These are phyloP conservation scores for Cyclotella sp. DNA, from an alignment of 108 stramenopile species.

Conservation along the genomic window DNA sequence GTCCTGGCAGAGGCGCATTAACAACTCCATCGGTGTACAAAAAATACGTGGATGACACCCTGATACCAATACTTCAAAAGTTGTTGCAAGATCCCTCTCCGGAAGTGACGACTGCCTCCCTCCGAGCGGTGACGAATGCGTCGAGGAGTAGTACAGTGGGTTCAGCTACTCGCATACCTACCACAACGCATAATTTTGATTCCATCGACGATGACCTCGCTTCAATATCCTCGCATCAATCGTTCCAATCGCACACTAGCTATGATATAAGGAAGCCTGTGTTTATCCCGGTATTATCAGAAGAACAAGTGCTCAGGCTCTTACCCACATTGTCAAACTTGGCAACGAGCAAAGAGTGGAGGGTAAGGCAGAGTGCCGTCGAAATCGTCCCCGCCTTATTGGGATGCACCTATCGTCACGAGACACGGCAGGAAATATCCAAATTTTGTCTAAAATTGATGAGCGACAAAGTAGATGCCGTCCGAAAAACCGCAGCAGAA, in stretches of 20 bases:
- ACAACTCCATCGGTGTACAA: slow-evolving; percentile 59
- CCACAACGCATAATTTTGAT: slow-evolving; percentile 39
- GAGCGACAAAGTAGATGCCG: slow-evolving; percentile 84
- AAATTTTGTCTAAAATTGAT: slow-evolving; percentile 77
- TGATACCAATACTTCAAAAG: slow-evolving; percentile 86
- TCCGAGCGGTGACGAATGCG: slow-evolving; percentile 92
- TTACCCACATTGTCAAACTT: slow-evolving; percentile 87
- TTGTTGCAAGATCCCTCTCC: slow-evolving; percentile 86
- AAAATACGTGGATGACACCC: slow-evolving; percentile 81
- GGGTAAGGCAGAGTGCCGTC: slow-evolving; percentile 89
- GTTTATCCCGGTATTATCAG: slow-evolving; percentile 85
- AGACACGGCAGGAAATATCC: slow-evolving; percentile 86
- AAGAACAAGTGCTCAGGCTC: slow-evolving; percentile 81
- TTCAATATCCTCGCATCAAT: slow-evolving; percentile 67
- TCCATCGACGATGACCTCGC: slow-evolving; percentile 68
- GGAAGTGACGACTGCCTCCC: slow-evolving; percentile 87
- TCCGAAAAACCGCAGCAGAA: slow-evolving; percentile 85
- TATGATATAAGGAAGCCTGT: slow-evolving; percentile 74
- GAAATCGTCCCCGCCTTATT: slow-evolving; percentile 92
- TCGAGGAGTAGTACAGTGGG: slow-evolving; percentile 67
- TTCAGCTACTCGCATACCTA: slow-evolving; percentile 35
- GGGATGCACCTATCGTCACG: slow-evolving; percentile 79
- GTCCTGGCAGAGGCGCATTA: slow-evolving; percentile 33
- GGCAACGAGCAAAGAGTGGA: slow-evolving; percentile 85
- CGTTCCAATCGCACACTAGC: slow-evolving; percentile 62